Evolutionary conservation across 768 basidiomycete species (phyloP), one percentile per base, ranked within the genome.

Genomic region (Antrodiella citrinella): DNA sequence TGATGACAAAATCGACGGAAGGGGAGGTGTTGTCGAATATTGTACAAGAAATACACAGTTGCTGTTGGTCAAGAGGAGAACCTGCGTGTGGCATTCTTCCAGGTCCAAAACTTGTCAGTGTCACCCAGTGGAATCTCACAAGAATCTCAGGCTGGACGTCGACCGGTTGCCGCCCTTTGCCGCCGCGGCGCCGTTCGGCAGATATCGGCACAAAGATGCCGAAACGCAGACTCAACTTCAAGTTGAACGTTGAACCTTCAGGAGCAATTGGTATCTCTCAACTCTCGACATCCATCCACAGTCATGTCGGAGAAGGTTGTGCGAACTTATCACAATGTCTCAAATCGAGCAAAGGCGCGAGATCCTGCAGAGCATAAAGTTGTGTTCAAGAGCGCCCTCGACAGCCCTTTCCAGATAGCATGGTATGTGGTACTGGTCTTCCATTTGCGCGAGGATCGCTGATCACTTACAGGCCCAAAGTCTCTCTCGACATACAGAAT

Each of bases 301-400:
- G 39, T 18, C 39, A 82, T 81, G 79, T 63, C 78, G 1, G 69
- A 73, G 26, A 74, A 72, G 49, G 62, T 67, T 15, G 84, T 75
- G 23, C 74, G 73, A 24, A 69, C 71, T 0, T 75, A 85, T 53
- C 75, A 68, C 4, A 77, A 83, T 53, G 64, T 65, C 11, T 86
- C 87, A 0, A 86, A 84, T 57, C 80, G 87, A 39, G 78, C 76
- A 23, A 81, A 72, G 55, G 62, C 67, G 19, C 69, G 69, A n/a
- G 52, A 64, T 15, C 51, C 54, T 5, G 4, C 59, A 13, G 85
- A 88, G 20, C 77, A 72, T 43, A 90, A 82, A 58, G 67, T 71
- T 1, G 77, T 82, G 0, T 89, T 80, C 68, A 89, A 80, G 55
- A 74, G 77, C 51, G 82, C 84, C 0, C 67, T 91, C 20, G 81